phyloP scores from a whole-genome alignment of 2,329 filamentous ascomycete species.

The Diaporthe vexans region DNA sequence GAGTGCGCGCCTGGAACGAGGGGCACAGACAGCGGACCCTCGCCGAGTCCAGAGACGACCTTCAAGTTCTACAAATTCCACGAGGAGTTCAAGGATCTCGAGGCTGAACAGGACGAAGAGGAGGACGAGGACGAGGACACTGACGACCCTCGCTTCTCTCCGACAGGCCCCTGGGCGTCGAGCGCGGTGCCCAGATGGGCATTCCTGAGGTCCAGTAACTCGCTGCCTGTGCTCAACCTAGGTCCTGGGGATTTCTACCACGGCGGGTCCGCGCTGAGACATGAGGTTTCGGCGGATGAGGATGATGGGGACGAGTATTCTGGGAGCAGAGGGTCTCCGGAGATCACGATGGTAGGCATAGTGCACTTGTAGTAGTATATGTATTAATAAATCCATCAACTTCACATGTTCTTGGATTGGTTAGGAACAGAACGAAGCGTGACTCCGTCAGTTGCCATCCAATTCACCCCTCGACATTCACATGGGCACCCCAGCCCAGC shows the following conservation, averaged over 20 bases:
- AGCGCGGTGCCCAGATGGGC: conserved; percentile 33
- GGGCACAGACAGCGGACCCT: too few species aligned
- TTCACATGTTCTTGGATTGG: too few species aligned
- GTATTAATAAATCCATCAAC: not conserved
- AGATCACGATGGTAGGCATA: not conserved
- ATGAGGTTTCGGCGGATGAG: conserved; percentile 6
- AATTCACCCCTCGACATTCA: not conserved
- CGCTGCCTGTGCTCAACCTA: conserved; percentile 27
- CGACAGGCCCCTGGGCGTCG: not conserved
- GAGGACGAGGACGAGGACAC: not conserved
- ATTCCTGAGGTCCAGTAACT: conserved; percentile 36
- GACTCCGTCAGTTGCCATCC: too few species aligned
- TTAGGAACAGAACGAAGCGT: not conserved
- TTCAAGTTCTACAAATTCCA: conserved; percentile 27
- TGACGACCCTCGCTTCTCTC: not conserved
- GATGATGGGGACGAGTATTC: not conserved
- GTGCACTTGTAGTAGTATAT: conserved; percentile 19
- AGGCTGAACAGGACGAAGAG: not conserved
- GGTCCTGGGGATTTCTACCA: conserved; percentile 34
- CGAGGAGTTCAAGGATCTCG: conserved; percentile 12
- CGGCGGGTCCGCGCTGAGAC: conserved; percentile 30
- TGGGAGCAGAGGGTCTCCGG: not conserved
- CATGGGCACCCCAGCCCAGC: not conserved
- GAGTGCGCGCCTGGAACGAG: not conserved
- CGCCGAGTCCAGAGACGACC: not conserved